These are phyloP conservation scores for Teunomyces atbi DNA, from an alignment of 805 yeast species.

Conservation along the genomic window DNA sequence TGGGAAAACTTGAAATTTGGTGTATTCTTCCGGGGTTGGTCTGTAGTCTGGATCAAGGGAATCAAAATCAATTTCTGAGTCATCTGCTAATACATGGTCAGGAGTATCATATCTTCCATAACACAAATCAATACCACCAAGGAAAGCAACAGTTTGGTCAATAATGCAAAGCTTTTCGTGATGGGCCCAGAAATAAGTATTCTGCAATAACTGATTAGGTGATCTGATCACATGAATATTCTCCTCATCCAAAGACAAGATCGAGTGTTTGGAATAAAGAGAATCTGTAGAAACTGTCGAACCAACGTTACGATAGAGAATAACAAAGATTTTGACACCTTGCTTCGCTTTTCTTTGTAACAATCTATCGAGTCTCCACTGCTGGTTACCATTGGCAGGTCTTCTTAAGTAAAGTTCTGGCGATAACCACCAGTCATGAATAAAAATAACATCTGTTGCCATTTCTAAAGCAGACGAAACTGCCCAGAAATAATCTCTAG, in stretches of 20 bases:
- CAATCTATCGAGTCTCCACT: slow-evolving; percentile 86
- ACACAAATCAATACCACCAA: slow-evolving; percentile 96
- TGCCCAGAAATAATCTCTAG: slow-evolving; percentile 96
- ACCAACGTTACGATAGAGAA: slow-evolving; percentile 92
- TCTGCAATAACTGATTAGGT: slow-evolving; percentile 91
- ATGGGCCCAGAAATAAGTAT: slow-evolving; percentile 97
- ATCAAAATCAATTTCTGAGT: slow-evolving; percentile 40
- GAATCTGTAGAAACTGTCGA: slow-evolving; percentile 92
- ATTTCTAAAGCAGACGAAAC: slow-evolving; percentile 85
- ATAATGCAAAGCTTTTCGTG: slow-evolving; percentile 89
- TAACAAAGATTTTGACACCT: slow-evolving; percentile 91
- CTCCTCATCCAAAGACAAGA: slow-evolving; percentile 72
- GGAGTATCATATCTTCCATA: slow-evolving; percentile 97
- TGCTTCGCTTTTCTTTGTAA: slow-evolving; percentile 87
- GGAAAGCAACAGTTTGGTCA: slow-evolving; percentile 84
- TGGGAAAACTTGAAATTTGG: slow-evolving; percentile 71
- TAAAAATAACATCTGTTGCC: slow-evolving; percentile 91
- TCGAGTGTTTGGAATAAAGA: slow-evolving; percentile 88
- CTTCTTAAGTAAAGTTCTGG: slow-evolving; percentile 92
- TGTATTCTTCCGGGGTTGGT: slow-evolving; percentile 38
- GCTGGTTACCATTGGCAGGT: slow-evolving; percentile 93
- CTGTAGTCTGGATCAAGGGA: slow-evolving; percentile 29
- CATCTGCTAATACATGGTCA: slow-evolving; percentile 88
- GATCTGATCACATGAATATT: slow-evolving; percentile 90
- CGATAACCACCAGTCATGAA: slow-evolving; percentile 98